These are phyloP conservation scores for Juncus inflexus DNA, from an alignment of 176 grass and related monocot species.

Conservation along the genomic window DNA sequence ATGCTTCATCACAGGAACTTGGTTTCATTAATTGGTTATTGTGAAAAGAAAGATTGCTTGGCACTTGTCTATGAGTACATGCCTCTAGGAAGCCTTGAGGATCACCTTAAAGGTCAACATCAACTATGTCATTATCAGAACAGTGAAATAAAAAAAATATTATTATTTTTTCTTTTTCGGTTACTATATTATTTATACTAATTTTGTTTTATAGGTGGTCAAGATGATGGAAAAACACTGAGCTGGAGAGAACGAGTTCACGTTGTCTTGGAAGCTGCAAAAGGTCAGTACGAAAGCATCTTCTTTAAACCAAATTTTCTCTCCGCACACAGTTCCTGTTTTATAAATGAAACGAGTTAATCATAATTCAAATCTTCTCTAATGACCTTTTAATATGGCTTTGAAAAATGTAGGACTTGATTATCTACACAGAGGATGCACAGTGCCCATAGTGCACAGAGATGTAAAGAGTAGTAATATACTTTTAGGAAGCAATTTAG, in stretches of 20 bases:
- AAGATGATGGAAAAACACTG: background rate
- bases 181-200: background rate
- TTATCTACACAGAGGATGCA: conserved; percentile 37
- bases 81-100: conserved; percentile 27
- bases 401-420: conserved; percentile 25
- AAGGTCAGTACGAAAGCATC: conserved; percentile 4
- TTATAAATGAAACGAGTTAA: too few species aligned
- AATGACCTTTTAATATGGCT: background rate
- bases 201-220: background rate
- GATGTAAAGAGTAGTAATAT: conserved; percentile 36
- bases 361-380: too few species aligned
- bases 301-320: too few species aligned
- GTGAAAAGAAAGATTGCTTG: conserved; percentile 23
- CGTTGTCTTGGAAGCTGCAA: conserved; percentile 32
- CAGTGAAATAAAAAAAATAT: too few species aligned
- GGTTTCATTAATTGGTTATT: conserved; percentile 31
- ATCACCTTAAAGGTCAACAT: conserved; percentile 29
- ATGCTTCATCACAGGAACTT: conserved; percentile 38
- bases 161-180: background rate
- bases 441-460: conserved; percentile 31
- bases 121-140: too few species aligned
- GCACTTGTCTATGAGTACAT: conserved; percentile 40
- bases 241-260: conserved; percentile 31
- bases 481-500: conserved; percentile 25
- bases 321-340: too few species aligned